A percentile compares a stretch with the other conserved stretches of the same genome.
Conservation (phyloP, 2,329 filamentous ascomycete species). For the Venturia carpophila region DNA sequence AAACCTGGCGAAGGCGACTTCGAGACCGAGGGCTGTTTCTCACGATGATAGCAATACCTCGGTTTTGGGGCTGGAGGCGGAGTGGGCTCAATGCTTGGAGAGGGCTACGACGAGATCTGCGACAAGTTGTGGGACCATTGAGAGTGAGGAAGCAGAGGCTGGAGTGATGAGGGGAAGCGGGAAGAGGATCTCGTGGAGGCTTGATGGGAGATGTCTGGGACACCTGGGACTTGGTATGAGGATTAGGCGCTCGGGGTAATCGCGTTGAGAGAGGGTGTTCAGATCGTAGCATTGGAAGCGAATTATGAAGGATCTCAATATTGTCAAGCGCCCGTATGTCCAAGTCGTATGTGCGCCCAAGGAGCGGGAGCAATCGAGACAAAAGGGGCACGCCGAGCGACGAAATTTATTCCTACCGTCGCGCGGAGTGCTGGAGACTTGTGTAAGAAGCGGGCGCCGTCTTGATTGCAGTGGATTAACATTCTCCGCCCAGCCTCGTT, state of each 20-base stretch:
- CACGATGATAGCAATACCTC: neutral
- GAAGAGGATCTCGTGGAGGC: neutral
- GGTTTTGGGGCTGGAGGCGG: neutral
- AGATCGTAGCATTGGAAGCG: neutral
- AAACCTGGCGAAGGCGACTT: neutral
- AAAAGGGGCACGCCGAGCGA: too few species aligned
- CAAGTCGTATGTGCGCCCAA: too few species aligned
- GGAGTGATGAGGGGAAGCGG: neutral
- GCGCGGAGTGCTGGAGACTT: too few species aligned
- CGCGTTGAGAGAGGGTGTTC: neutral
- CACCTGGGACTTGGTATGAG: neutral
- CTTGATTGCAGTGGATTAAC: too few species aligned
- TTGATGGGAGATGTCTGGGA: neutral
- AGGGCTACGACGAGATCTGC: neutral
- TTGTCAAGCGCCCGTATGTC: too few species aligned
- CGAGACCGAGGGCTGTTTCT: neutral
- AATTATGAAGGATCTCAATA: too few species aligned
- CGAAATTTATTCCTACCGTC: too few species aligned
- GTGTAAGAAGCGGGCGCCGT: too few species aligned
- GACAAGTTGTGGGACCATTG: neutral
- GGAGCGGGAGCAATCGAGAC: too few species aligned
- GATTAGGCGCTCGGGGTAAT: neutral
- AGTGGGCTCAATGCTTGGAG: constrained; percentile 5
- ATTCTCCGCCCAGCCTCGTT: too few species aligned
- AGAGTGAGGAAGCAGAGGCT: neutral